Evolutionary conservation across 768 basidiomycete genomes (phyloP), one percentile per base, ranked within the genome.

Genomic region (Vishniacozyma victoriae): DNA sequence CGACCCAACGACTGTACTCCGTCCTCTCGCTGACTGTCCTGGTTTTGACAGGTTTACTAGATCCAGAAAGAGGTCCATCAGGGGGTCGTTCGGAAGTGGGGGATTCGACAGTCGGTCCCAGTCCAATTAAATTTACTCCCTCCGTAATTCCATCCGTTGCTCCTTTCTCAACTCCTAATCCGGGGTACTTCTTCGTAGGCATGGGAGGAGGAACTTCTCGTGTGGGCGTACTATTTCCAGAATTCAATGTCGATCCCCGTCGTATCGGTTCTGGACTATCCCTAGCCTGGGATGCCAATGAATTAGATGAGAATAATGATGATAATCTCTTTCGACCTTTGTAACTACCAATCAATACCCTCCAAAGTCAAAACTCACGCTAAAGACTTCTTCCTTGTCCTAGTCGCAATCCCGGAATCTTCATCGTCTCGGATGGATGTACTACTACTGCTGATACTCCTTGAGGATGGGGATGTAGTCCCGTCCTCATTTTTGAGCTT

Each of bases 1-100:
- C 42, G 19, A 64, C 61, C 64, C 68, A 71, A 33, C 64, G 60
- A 5, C 65, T 67, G 43, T 68, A 71, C 52, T 64, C 23, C 26
- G 58, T 64, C 19, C 46, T 29, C 3, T 59, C 47, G 15, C 57
- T 46, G 27, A 54, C 42, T 31, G 55, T 20, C 23, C 44, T 54
- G 15, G 9, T 41, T 22, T 22, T 40, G 9, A 33, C 29, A 33
- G n/a, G 29, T 33, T 9, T 9, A 33, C 29, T n/a, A 33, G 29
- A 33, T 26, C 35, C 41, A 12, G 44, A 36, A 26, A 4, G 23
- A 9, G 23, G 42, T 11, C 44, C 39, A 7, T 31, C 29, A 2
- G 46, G 35, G 2, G 46, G 44, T 6, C 40, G 41, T 4, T 45
- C 25, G 4, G 35, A 24, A 19, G 36, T 15, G 4, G 44, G 15